These are phyloP conservation scores for Tripterygium wilfordii DNA, from an alignment of 177 flowering plant species.

Conservation along the genomic window DNA sequence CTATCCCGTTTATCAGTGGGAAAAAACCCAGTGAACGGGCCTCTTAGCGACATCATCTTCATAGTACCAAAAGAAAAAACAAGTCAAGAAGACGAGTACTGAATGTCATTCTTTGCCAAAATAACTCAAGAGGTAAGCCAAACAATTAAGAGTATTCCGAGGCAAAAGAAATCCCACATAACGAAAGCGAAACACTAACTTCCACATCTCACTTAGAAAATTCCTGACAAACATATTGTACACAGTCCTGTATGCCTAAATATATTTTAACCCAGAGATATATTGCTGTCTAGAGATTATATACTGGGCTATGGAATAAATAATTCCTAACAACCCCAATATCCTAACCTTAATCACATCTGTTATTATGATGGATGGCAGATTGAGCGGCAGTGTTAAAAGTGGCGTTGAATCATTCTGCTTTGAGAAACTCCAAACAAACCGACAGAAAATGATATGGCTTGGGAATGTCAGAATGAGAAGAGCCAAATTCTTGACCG, in stretches of 20 bases:
- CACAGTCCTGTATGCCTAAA: conserved; percentile 40
- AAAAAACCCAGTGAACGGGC: no score
- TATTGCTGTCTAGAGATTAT: conserved; percentile 88
- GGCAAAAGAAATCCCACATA: background rate
- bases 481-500: conserved; percentile 82
- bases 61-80: no score
- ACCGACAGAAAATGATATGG: conserved; percentile 87
- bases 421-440: conserved; percentile 84
- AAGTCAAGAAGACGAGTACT: no score
- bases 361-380: conserved; percentile 72
- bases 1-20: no score
- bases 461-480: conserved; percentile 90
- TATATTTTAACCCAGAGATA: conserved; percentile 85
- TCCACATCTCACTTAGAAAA: conserved; percentile 34
- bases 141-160: no score
- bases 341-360: conserved; percentile 78
- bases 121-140: no score
- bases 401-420: conserved; percentile 60
- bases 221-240: conserved; percentile 35
- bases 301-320: conserved; percentile 84
- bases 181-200: background rate
- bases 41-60: no score
- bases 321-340: conserved; percentile 79
- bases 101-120: no score
- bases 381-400: conserved; percentile 79